Evolutionary conservation across 805 yeast species (phyloP).

Genomic region (Yamadazyma paraphyllophila): DNA sequence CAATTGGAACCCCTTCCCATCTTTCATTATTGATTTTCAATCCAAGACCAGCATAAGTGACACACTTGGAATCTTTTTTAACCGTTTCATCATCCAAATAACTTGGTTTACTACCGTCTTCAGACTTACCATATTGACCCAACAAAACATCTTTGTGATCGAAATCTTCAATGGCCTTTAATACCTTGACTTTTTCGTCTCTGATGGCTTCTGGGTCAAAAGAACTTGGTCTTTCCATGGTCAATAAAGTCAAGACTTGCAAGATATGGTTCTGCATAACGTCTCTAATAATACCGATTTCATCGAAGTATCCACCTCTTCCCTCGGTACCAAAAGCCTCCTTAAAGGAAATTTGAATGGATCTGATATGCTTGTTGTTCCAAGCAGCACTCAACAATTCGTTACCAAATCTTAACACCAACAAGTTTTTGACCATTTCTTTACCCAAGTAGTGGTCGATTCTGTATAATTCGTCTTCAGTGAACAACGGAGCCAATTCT

Average conservation of each 20-base stretch:
- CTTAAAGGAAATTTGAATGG: constrained; percentile 88
- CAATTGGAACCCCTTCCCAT: constrained; percentile 98
- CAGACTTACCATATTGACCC: constrained; percentile 85
- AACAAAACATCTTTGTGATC: constrained; percentile 63
- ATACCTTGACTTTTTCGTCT: constrained; percentile 92
- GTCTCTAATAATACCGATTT: constrained; percentile 93
- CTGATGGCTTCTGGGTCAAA: constrained; percentile 90
- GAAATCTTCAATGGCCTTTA: constrained; percentile 75
- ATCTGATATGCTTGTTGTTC: constrained; percentile 75
- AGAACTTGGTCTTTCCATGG: constrained; percentile 95
- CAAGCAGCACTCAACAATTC: constrained; percentile 84
- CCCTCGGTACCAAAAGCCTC: constrained; percentile 99
- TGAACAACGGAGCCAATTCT: constrained; percentile 78
- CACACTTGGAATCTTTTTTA: constrained; percentile 74
- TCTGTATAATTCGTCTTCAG: constrained; percentile 89
- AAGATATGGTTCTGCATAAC: constrained; percentile 97
- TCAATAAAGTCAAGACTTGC: constrained; percentile 85
- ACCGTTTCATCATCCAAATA: constrained; percentile 93
- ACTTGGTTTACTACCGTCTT: constrained; percentile 86
- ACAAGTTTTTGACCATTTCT: constrained; percentile 93
- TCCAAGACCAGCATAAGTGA: constrained; percentile 86
- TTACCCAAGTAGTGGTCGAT: constrained; percentile 97
- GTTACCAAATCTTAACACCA: constrained; percentile 89
- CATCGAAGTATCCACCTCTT: constrained; percentile 96
- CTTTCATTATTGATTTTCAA: constrained; percentile 84